A percentile compares a stretch with the other conserved stretches of the same genome.
Conservation (phyloP, 768 basidiomycete genomes). For the Lentinula sp. region DNA sequence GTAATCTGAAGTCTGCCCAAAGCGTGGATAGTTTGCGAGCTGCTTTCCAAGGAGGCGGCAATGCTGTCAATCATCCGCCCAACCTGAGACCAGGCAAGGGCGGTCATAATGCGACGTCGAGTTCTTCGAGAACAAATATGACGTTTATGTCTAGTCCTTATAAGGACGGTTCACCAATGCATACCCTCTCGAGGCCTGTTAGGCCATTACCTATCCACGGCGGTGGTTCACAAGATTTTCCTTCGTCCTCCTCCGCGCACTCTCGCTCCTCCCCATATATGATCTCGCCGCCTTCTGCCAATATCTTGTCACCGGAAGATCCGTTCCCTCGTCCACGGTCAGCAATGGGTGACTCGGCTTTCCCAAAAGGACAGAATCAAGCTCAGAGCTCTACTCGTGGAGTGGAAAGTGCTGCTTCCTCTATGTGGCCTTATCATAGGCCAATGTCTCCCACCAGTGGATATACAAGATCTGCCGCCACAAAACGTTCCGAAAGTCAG, state of each 20-base stretch:
- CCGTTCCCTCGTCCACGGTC: slow-evolving; percentile 62
- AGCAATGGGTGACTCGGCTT: slow-evolving; percentile 42
- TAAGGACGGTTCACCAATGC: slow-evolving; percentile 34
- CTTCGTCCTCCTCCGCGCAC: slow-evolving; percentile 19
- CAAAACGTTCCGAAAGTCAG: not conserved
- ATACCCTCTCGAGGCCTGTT: slow-evolving; percentile 21
- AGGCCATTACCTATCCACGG: slow-evolving; percentile 39
- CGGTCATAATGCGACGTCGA: not conserved
- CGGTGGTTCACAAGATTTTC: slow-evolving; percentile 23
- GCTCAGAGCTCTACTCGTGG: slow-evolving; percentile 15
- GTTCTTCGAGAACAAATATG: not conserved
- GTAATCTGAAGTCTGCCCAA: slow-evolving; percentile 32
- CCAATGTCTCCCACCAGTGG: not conserved
- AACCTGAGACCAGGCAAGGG: slow-evolving; percentile 26
- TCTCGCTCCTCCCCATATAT: slow-evolving; percentile 12
- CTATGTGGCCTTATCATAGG: not conserved
- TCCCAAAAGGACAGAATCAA: slow-evolving; percentile 4
- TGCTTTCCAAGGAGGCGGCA: slow-evolving; percentile 1
- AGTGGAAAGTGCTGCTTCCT: not conserved
- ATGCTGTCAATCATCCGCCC: slow-evolving; percentile 24
- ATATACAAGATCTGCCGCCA: not conserved
- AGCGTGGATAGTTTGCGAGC: slow-evolving; percentile 53
- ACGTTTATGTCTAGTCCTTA: slow-evolving; percentile 12
- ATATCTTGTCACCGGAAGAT: slow-evolving; percentile 43
- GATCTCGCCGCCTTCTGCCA: slow-evolving; percentile 6